Percentiles rank a stretch among this genome's conserved stretches.
Conservation (phyloP, 768 basidiomycete genomes). For the Butyriboletus loyo region DNA sequence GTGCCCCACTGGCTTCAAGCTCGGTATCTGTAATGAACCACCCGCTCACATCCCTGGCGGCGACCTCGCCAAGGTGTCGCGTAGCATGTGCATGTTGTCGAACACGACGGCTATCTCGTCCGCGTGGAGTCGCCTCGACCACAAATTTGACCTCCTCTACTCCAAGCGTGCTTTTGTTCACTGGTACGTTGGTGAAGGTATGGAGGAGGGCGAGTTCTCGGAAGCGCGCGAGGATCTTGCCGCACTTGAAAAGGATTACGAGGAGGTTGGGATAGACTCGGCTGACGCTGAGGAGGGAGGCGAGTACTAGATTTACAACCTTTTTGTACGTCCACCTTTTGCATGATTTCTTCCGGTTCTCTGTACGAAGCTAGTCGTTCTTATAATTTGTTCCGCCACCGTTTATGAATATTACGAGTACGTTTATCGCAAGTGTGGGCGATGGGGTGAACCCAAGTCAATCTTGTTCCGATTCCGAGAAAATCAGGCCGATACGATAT, state of each 20-base stretch:
- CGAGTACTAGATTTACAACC: constrained; percentile 37
- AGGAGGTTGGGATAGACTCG: constrained; percentile 69
- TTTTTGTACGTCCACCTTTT: constrained; percentile 9
- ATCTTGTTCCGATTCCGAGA: not conserved
- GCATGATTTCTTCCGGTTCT: constrained; percentile 23
- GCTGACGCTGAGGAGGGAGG: constrained; percentile 50
- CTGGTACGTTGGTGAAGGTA: constrained; percentile 75
- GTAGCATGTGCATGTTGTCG: constrained; percentile 76
- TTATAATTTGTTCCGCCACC: constrained; percentile 27
- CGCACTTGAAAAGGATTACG: constrained; percentile 98
- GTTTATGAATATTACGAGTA: constrained; percentile 37
- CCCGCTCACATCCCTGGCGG: constrained; percentile 74
- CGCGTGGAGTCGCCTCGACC: constrained; percentile 72
- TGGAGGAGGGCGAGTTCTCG: constrained; percentile 95
- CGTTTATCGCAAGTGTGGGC: not conserved
- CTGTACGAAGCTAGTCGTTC: constrained; percentile 27
- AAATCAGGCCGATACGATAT: constrained; percentile 14
- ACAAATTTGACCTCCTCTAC: constrained; percentile 79
- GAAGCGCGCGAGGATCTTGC: constrained; percentile 99
- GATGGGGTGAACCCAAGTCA: not conserved
- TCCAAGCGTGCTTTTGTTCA: constrained; percentile 58
- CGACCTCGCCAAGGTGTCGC: constrained; percentile 72
- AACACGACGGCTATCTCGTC: constrained; percentile 72
- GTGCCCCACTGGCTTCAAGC: constrained; percentile 79
- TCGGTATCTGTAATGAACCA: constrained; percentile 76